Evolutionary conservation across 2,329 filamentous ascomycete genomes (phyloP).

Genomic region (Rhytidhysteron rufulum): DNA sequence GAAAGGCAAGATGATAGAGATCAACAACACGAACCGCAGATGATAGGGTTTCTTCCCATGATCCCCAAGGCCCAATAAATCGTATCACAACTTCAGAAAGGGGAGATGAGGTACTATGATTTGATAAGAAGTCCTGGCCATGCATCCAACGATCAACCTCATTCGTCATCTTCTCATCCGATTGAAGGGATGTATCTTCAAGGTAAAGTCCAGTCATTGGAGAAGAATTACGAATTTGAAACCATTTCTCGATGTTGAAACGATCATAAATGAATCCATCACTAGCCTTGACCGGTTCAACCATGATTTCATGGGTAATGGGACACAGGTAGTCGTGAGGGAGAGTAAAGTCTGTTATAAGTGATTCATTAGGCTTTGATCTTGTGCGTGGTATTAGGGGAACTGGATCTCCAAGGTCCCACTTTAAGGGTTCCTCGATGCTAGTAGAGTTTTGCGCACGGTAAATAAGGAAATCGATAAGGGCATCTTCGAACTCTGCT

Average conservation of each 20-base stretch:
- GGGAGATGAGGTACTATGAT: too few species aligned
- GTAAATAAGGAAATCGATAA: slow-evolving; percentile 23
- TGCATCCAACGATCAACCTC: slow-evolving; percentile 21
- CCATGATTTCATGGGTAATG: slow-evolving; percentile 29
- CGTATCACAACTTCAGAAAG: too few species aligned
- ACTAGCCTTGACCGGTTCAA: slow-evolving; percentile 30
- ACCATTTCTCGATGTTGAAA: slow-evolving; percentile 33
- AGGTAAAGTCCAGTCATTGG: slow-evolving; percentile 29
- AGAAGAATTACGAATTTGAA: slow-evolving; percentile 24
- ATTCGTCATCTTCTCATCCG: slow-evolving; percentile 16
- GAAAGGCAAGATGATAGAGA: too few species aligned
- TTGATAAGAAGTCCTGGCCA: too few species aligned
- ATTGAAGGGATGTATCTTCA: slow-evolving; percentile 13
- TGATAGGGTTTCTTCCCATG: too few species aligned
- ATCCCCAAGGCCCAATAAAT: too few species aligned
- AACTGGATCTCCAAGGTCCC: slow-evolving; percentile 18
- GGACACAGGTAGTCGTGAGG: slow-evolving; percentile 26
- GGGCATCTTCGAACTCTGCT: slow-evolving; percentile 16
- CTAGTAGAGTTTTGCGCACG: slow-evolving; percentile 12
- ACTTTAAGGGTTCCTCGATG: slow-evolving; percentile 14
- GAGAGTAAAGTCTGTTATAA: slow-evolving; percentile 13
- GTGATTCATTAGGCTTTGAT: background rate
- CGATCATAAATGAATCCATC: slow-evolving; percentile 33
- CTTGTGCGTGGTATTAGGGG: slow-evolving; percentile 7
- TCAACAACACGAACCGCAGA: too few species aligned